These are phyloP conservation scores for Coniferiporia sulphurascens DNA, from an alignment of 1,284 basidiomycete genomes.

Conservation along the genomic window DNA sequence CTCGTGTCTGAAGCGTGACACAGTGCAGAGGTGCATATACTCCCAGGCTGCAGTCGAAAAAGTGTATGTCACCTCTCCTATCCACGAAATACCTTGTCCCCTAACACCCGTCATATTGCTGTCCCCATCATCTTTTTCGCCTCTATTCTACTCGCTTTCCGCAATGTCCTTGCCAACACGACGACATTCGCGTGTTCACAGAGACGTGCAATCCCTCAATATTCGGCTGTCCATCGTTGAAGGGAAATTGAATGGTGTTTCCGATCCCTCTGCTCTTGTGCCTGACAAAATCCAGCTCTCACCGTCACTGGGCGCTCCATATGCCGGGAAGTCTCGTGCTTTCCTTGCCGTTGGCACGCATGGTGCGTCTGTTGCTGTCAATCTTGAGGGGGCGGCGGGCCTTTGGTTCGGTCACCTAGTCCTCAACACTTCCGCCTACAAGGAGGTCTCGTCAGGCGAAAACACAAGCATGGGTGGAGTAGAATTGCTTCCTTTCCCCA, in stretches of 20 bases:
- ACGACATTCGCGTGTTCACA: conserved; percentile 24
- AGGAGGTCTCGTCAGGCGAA: not conserved
- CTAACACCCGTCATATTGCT: conserved; percentile 3
- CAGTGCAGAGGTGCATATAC: conserved; percentile 65
- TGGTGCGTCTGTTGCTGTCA: conserved; percentile 49
- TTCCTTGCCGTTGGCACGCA: conserved; percentile 34
- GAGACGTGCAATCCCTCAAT: conserved; percentile 74
- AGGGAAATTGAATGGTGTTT: conserved; percentile 44
- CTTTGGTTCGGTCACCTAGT: conserved; percentile 56
- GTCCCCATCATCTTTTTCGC: conserved; percentile 2
- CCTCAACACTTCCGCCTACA: conserved; percentile 25
- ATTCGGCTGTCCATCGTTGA: conserved; percentile 67
- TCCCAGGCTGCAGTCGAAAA: conserved; percentile 78
- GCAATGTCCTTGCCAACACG: not conserved
- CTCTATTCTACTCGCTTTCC: not conserved
- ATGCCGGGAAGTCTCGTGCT: not conserved
- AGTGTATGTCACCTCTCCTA: conserved; percentile 46
- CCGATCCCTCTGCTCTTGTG: not conserved
- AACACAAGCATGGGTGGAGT: conserved; percentile 1
- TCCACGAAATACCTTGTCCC: conserved; percentile 3
- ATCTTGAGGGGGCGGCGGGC: conserved; percentile 49
- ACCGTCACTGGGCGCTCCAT: not conserved
- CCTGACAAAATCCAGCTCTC: not conserved
- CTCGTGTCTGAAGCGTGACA: conserved; percentile 73
- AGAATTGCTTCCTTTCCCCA: conserved; percentile 14